These are phyloP conservation scores for Rasamsonia emersonii DNA, from an alignment of 2,329 filamentous ascomycete species.

Conservation along the genomic window DNA sequence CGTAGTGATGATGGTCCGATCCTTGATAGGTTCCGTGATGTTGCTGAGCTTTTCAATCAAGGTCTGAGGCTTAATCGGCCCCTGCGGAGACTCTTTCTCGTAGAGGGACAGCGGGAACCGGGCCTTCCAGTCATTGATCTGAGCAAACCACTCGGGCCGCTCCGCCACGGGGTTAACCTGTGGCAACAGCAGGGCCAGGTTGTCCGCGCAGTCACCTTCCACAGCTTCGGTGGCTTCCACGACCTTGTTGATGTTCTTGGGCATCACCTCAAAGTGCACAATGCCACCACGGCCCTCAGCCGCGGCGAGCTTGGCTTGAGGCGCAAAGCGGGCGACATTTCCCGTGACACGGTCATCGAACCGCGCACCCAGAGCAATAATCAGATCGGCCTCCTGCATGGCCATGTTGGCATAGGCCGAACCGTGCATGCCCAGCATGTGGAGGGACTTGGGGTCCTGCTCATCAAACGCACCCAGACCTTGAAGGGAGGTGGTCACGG, in stretches of 20 bases:
- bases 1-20: slow-evolving; percentile 79
- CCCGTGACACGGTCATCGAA: slow-evolving; percentile 94
- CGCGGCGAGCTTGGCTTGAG: slow-evolving; percentile 75
- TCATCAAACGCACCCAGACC: slow-evolving; percentile 90
- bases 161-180: slow-evolving; percentile 56
- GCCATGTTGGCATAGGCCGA: slow-evolving; percentile 96
- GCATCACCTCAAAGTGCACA: slow-evolving; percentile 95
- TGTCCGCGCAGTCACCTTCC: slow-evolving; percentile 80
- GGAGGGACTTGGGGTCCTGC: slow-evolving; percentile 83
- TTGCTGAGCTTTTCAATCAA: slow-evolving; percentile 86
- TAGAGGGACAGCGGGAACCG: slow-evolving; percentile 80
- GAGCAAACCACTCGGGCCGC: slow-evolving; percentile 75
- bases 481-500: slow-evolving; percentile 91
- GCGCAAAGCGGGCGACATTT: slow-evolving; percentile 77
- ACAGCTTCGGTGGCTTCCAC: slow-evolving; percentile 93
- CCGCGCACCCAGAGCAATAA: slow-evolving; percentile 85
- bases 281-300: slow-evolving; percentile 84
- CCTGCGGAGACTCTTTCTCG: slow-evolving; percentile 65
- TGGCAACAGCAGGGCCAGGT: slow-evolving; percentile 67
- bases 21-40: slow-evolving; percentile 69
- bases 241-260: slow-evolving; percentile 99
- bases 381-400: slow-evolving; percentile 92
- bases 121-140: slow-evolving; percentile 85
- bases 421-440: slow-evolving; percentile 99
- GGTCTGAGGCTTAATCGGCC: slow-evolving; percentile 87